Conservation (phyloP, 352 stramenopile species). For the Pythium sukuiense region DNA sequence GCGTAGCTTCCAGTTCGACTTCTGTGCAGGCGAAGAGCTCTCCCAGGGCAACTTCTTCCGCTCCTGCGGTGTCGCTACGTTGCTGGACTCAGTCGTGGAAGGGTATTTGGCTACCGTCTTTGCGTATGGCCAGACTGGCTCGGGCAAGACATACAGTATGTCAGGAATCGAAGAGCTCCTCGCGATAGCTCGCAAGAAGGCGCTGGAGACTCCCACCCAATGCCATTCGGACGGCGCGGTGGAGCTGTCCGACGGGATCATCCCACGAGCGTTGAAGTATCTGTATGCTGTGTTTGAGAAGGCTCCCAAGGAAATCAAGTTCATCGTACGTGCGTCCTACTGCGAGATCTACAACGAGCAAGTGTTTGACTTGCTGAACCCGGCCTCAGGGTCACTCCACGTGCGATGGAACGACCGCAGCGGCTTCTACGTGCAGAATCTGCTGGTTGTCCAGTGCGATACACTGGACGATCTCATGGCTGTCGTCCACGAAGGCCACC, state of each 20-base stretch:
- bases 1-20: slow-evolving; percentile 75
- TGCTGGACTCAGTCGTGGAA: slow-evolving; percentile 68
- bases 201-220: slow-evolving; percentile 7
- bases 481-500: slow-evolving; percentile 74
- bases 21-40: slow-evolving; percentile 63
- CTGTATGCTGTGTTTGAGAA: slow-evolving; percentile 53
- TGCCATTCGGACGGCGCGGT: slow-evolving; percentile 12
- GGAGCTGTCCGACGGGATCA: slow-evolving; percentile 65
- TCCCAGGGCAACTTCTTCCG: slow-evolving; percentile 69
- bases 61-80: slow-evolving; percentile 47
- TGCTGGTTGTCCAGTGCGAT: slow-evolving; percentile 75
- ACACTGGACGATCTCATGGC: slow-evolving; percentile 70
- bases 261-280: slow-evolving; percentile 72
- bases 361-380: slow-evolving; percentile 76
- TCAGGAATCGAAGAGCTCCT: slow-evolving; percentile 72
- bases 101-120: slow-evolving; percentile 90
- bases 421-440: slow-evolving; percentile 79
- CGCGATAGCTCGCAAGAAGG: slow-evolving; percentile 30
- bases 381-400: slow-evolving; percentile 53
- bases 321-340: slow-evolving; percentile 69
- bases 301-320: slow-evolving; percentile 49
- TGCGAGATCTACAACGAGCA: slow-evolving; percentile 89
- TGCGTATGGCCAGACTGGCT: slow-evolving; percentile 94
- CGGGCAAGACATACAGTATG: slow-evolving; percentile 84
- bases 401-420: slow-evolving; percentile 73